Evolutionary conservation across 306 rosid species (phyloP), one percentile per base, ranked within the genome.

Genomic region (Dryas alaskensis): DNA sequence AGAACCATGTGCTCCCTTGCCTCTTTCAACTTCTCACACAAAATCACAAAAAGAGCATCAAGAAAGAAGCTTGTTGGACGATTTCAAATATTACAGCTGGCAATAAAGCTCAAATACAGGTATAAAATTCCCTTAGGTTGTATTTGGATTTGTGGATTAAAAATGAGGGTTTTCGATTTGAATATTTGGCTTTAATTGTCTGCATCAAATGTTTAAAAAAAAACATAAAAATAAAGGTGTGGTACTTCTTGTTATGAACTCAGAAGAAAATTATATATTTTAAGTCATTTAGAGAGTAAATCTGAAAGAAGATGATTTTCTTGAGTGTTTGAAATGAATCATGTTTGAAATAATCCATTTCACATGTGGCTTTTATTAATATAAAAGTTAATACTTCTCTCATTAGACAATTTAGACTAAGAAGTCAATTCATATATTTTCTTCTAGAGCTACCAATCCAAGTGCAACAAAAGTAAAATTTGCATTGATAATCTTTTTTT

Each of bases 81-180:
- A 83, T 89, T 74, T 89, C 93, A 77, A 89, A 89, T 72, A 83
- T 89, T 67, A 89, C 88, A 31, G 94, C 91, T 25, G 94, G 94
- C 27, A 89, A 84, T 76, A 89, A 11, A 87, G 78, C 76, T 75
- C 94, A 89, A 62, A 83, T 89, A 81, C 88, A 89, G 89, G 94
- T 86, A 83, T 17, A 14, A 6, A 11, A 62, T 66, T n/a, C 61
- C 1, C 16, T 12, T 5, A 5, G 51, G 4, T 57, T 70, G 31
- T 51, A 54, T n/a, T 69, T 69, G 4, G 12, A 14, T 55, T 19
- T 70, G 17, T 40, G 37, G 40, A 4, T 31, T 37, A 4, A 68
- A 68, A 51, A 8, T 50, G 13, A 10, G 17, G 51, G 60, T 42
- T 54, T 3, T 14, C 1, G 4, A 70, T 22, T 69, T 0, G 19